phyloP scores from a whole-genome alignment of 2,329 filamentous ascomycete genomes.

The Davidsoniella neocaledoniae region DNA sequence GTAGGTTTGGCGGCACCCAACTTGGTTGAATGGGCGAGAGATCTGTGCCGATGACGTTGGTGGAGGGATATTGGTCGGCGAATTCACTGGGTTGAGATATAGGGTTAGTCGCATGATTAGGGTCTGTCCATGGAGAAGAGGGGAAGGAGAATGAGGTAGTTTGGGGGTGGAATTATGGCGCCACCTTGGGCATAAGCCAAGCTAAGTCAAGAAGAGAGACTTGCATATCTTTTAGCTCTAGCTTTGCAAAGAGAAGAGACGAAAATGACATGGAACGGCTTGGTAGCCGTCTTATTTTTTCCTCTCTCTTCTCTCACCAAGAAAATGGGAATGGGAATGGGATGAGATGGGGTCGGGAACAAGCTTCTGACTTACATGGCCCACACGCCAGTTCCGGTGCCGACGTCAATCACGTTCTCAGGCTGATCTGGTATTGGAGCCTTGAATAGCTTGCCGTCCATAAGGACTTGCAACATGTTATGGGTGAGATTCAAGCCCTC shows the following conservation, averaged over 20 bases:
- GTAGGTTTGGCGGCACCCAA: conserved; percentile 40
- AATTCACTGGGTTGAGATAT: conserved; percentile 26
- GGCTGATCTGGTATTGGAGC: conserved; percentile 16
- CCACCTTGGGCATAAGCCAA: too few species aligned
- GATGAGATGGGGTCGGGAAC: conserved; percentile 29
- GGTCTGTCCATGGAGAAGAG: too few species aligned
- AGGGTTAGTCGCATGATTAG: not conserved
- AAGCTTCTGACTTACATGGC: conserved; percentile 22
- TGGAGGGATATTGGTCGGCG: conserved; percentile 26
- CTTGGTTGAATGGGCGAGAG: conserved; percentile 40
- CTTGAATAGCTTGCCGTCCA: conserved; percentile 13
- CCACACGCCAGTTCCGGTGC: conserved; percentile 21
- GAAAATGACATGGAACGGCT: too few species aligned
- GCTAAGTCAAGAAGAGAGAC: too few species aligned
- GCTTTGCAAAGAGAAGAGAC: too few species aligned
- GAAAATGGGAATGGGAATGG: too few species aligned
- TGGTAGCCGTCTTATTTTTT: too few species aligned
- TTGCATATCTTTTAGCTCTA: too few species aligned
- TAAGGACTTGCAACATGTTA: conserved; percentile 9
- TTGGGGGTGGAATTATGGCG: too few species aligned
- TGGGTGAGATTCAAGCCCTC: conserved; percentile 13
- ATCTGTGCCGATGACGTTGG: conserved; percentile 34
- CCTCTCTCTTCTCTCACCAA: too few species aligned
- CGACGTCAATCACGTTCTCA: conserved; percentile 19
- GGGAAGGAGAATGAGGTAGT: too few species aligned